phyloP scores from a whole-genome alignment of 495 filamentous ascomycete genomes.

The Echria macrotheca region DNA sequence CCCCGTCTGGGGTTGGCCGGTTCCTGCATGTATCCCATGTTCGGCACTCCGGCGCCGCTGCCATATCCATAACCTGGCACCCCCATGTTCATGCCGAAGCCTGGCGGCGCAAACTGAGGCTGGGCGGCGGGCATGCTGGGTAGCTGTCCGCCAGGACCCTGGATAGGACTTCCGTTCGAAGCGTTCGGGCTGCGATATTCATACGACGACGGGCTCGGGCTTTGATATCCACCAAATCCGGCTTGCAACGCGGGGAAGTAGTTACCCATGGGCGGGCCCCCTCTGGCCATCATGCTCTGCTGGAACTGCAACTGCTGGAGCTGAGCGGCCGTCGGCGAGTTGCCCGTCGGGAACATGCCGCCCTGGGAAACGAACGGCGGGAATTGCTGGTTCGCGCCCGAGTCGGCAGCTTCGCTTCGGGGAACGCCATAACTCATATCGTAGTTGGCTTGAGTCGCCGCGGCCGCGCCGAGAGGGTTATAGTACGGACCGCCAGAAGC shows the following conservation, averaged over 20 bases:
- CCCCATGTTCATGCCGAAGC: constrained; percentile 45
- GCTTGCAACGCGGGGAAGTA: constrained; percentile 45
- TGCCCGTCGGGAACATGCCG: constrained; percentile 46
- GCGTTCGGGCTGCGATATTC: constrained; percentile 43
- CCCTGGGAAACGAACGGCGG: constrained; percentile 44
- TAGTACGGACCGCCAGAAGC: constrained; percentile 31
- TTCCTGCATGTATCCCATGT: constrained; percentile 43
- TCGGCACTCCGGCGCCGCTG: constrained; percentile 32
- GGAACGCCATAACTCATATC: constrained; percentile 48
- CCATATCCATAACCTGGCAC: constrained; percentile 43
- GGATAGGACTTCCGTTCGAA: constrained; percentile 44
- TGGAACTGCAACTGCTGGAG: constrained; percentile 55
- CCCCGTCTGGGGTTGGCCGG: constrained; percentile 46
- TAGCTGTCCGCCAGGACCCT: constrained; percentile 30
- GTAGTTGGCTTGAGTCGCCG: constrained; percentile 26
- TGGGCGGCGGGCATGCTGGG: constrained; percentile 24
- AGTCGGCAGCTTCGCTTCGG: constrained; percentile 53
- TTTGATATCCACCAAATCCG: constrained; percentile 44
- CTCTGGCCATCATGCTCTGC: constrained; percentile 50
- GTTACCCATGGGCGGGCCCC: constrained; percentile 45
- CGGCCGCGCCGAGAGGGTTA: constrained; percentile 34
- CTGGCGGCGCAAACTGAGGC: constrained; percentile 36
- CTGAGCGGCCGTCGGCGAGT: constrained; percentile 41
- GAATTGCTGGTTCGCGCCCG: constrained; percentile 47
- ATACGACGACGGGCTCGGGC: constrained; percentile 39